Evolutionary conservation across 2,329 filamentous ascomycete species (phyloP).

Genomic region (Penicillium sp.): DNA sequence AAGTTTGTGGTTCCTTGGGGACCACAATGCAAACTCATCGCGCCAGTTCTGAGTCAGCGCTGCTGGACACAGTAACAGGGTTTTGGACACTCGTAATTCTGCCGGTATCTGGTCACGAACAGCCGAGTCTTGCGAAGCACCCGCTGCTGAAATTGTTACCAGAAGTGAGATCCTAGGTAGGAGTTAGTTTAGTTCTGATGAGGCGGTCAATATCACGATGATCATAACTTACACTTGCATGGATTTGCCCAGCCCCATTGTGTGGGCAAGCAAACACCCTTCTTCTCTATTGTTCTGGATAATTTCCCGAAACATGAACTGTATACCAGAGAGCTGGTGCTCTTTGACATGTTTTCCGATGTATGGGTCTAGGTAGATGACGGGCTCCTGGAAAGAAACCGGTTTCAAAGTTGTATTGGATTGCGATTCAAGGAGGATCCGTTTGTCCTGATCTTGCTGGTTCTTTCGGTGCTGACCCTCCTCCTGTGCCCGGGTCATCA

Average conservation of each 20-base stretch:
- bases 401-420: no score
- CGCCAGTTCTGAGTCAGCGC: slow-evolving; percentile 77
- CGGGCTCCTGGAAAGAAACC: slow-evolving; percentile 26
- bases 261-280: slow-evolving; percentile 80
- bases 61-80: slow-evolving; percentile 73
- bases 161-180: slow-evolving; percentile 67
- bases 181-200: neutral
- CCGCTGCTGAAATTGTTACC: slow-evolving; percentile 67
- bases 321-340: slow-evolving; percentile 77
- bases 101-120: slow-evolving; percentile 67
- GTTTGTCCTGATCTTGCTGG: no score
- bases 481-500: no score
- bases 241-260: slow-evolving; percentile 90
- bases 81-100: slow-evolving; percentile 60
- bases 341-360: slow-evolving; percentile 66
- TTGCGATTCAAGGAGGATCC: no score
- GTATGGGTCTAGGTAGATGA: slow-evolving; percentile 56
- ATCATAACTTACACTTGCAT: slow-evolving; percentile 68
- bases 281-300: slow-evolving; percentile 61
- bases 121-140: slow-evolving; percentile 55
- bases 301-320: slow-evolving; percentile 86
- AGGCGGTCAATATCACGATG: no score
- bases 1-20: slow-evolving; percentile 52
- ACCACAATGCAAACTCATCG: slow-evolving; percentile 73
- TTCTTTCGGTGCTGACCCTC: no score